These are phyloP conservation scores for Lactarius tabidus DNA, from an alignment of 768 basidiomycete genomes.

Conservation along the genomic window DNA sequence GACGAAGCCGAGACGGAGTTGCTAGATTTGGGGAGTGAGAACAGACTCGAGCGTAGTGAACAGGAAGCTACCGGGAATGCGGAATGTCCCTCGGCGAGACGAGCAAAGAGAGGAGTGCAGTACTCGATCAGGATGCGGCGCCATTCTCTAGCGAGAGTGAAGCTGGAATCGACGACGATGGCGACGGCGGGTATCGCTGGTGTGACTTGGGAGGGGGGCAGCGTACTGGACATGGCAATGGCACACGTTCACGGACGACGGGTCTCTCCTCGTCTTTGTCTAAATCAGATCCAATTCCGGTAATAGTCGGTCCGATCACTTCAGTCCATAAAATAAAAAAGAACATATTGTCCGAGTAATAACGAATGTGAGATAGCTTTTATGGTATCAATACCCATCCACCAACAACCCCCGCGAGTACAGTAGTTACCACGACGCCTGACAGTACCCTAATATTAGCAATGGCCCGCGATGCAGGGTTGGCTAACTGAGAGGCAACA, in stretches of 20 bases:
- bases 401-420: not conserved
- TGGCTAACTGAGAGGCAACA: constrained; percentile 4
- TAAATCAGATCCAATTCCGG: not conserved
- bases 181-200: constrained; percentile 17
- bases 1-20: constrained; percentile 26
- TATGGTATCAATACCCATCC: not conserved
- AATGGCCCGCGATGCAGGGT: not conserved
- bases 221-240: constrained; percentile 10
- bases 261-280: not conserved
- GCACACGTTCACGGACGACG: not conserved
- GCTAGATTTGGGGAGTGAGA: constrained; percentile 1
- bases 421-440: not conserved
- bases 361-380: not conserved
- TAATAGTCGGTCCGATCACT: not conserved
- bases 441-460: not conserved
- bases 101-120: constrained; percentile 15
- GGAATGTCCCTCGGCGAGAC: constrained; percentile 17
- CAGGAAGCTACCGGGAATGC: constrained; percentile 2
- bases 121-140: constrained; percentile 16
- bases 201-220: not conserved
- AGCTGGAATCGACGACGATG: constrained; percentile 26
- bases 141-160: constrained; percentile 24
- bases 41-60: not conserved
- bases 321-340: not conserved
- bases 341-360: not conserved